These are phyloP conservation scores for Trametes coccinea DNA, from an alignment of 768 basidiomycete genomes.

Conservation along the genomic window DNA sequence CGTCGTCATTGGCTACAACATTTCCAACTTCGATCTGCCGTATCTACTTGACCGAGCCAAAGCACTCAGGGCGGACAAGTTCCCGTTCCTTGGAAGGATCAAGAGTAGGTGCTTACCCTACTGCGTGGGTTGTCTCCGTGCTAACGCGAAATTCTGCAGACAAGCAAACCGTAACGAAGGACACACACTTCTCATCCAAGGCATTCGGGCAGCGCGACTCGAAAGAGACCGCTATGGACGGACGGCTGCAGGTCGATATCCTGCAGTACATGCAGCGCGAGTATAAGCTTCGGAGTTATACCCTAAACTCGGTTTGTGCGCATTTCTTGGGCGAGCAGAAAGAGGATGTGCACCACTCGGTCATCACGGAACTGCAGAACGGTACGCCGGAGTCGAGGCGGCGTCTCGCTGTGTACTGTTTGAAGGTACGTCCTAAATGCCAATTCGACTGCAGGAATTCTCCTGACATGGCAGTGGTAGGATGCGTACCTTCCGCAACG, in stretches of 20 bases:
- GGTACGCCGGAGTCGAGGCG: constrained; percentile 92
- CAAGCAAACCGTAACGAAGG: constrained; percentile 76
- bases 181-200: constrained; percentile 96
- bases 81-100: constrained; percentile 45
- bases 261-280: constrained; percentile 99
- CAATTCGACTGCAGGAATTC: not conserved
- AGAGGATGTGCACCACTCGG: constrained; percentile 98
- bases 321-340: constrained; percentile 99
- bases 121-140: not conserved
- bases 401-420: constrained; percentile 93
- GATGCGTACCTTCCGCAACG: constrained; percentile 98
- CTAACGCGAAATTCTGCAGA: constrained; percentile 44
- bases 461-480: constrained; percentile 39
- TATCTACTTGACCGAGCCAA: constrained; percentile 93
- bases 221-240: constrained; percentile 88
- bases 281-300: constrained; percentile 95
- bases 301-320: constrained; percentile 96
- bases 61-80: constrained; percentile 57
- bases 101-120: constrained; percentile 46
- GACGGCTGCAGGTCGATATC: constrained; percentile 92
- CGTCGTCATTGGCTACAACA: constrained; percentile 96
- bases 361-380: constrained; percentile 97
- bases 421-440: constrained; percentile 63
- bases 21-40: constrained; percentile 91
- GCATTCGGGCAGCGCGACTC: constrained; percentile 97